phyloP scores from a whole-genome alignment of 2,329 filamentous ascomycete genomes.

The Hypoxylon sp. region DNA sequence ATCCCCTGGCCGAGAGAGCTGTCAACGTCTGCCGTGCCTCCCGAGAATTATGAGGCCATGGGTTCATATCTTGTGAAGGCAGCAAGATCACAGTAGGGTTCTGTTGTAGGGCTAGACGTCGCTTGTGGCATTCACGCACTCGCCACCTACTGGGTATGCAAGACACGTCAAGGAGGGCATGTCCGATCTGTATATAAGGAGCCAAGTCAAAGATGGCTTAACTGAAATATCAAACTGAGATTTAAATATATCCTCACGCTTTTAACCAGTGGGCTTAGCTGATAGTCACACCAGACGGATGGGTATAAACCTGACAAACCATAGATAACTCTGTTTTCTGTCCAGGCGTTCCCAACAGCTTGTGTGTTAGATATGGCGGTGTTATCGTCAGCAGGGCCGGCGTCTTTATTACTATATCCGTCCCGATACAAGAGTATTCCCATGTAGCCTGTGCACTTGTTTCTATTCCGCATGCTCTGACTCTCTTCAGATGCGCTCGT shows the following conservation, averaged over 20 bases:
- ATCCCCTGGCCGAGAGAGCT: slow-evolving; percentile 20
- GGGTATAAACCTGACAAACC: background rate
- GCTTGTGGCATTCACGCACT: background rate
- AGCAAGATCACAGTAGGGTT: slow-evolving; percentile 17
- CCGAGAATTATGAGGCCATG: slow-evolving; percentile 13
- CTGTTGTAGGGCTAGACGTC: slow-evolving; percentile 17
- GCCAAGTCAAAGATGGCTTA: background rate
- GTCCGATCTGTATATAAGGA: background rate
- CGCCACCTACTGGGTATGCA: background rate
- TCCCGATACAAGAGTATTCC: background rate
- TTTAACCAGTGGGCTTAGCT: background rate
- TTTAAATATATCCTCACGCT: background rate
- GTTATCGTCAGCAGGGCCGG: background rate
- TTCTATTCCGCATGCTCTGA: background rate
- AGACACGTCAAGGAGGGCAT: background rate
- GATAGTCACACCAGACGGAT: background rate
- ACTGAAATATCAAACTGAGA: background rate
- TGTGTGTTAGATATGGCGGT: background rate
- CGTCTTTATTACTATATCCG: background rate
- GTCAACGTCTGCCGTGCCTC: slow-evolving; percentile 14
- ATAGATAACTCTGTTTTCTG: background rate
- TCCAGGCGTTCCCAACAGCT: background rate
- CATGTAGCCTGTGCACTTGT: background rate
- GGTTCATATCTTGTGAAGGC: slow-evolving; percentile 1
- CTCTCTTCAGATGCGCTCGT: background rate